Evolutionary conservation across 73 alveolate species (phyloP).

Genomic region (Paramecium sexaurelia): DNA sequence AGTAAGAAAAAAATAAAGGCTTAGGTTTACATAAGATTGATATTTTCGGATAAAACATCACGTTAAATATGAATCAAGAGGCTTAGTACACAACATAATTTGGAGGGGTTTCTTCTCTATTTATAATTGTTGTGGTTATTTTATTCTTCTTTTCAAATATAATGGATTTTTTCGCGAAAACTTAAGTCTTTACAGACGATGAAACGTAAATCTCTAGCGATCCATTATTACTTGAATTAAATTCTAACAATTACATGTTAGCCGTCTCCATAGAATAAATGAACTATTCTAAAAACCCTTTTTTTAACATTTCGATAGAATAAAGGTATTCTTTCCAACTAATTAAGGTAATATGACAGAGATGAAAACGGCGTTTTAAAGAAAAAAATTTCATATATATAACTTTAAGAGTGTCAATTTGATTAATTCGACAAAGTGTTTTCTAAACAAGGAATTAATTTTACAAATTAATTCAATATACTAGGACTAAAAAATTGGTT

Average conservation of each 20-base stretch:
- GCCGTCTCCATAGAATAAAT: constrained; percentile 25
- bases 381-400: not conserved
- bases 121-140: not conserved
- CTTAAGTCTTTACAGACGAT: not conserved
- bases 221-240: not conserved
- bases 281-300: not conserved
- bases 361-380: not conserved
- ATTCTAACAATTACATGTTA: not conserved
- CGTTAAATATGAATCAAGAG: not conserved
- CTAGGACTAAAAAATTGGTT: constrained; percentile 3
- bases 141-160: not conserved
- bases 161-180: not conserved
- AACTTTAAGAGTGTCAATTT: not conserved
- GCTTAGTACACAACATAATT: not conserved
- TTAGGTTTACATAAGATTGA: not conserved
- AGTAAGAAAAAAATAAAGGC: not conserved
- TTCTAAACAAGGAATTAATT: not conserved
- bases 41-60: constrained; percentile 37
- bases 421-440: not conserved
- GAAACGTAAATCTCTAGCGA: not conserved
- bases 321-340: not conserved
- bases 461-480: not conserved
- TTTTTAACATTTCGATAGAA: constrained; percentile 1
- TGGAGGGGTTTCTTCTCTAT: constrained; percentile 18
- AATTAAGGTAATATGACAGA: not conserved